Conservation (phyloP, 2,329 filamentous ascomycete genomes). For the Ilyonectria sp. region DNA sequence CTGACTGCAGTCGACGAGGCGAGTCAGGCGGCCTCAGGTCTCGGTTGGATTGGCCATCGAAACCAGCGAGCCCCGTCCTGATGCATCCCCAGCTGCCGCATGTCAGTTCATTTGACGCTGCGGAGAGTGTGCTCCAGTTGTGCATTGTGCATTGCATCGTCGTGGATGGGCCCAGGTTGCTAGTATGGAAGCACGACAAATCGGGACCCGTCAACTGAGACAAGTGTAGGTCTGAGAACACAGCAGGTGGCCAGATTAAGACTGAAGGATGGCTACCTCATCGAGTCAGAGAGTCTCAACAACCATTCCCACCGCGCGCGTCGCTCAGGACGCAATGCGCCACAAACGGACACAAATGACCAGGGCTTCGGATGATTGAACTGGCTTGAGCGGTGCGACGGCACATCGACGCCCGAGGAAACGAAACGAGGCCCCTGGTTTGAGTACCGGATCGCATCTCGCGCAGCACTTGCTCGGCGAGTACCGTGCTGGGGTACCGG, state of each 20-base stretch:
- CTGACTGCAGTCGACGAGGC: conserved; percentile 38
- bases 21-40: conserved; percentile 46
- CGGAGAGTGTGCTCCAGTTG: conserved; percentile 28
- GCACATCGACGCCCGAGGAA: conserved; percentile 34
- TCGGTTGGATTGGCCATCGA: conserved; percentile 44
- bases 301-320: conserved; percentile 14
- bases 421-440: conserved; percentile 38
- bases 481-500: conserved; percentile 41
- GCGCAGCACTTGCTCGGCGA: conserved; percentile 42
- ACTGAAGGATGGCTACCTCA: conserved; percentile 29
- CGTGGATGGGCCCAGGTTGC: conserved; percentile 26
- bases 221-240: conserved; percentile 35
- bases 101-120: conserved; percentile 36
- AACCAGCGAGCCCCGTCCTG: conserved; percentile 40
- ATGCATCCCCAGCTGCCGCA: conserved; percentile 41
- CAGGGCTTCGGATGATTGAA: conserved; percentile 34
- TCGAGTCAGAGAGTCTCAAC: conserved; percentile 16
- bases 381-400: conserved; percentile 42
- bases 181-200: conserved; percentile 38
- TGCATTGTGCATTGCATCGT: conserved; percentile 33
- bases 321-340: conserved; percentile 26
- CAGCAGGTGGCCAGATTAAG: conserved; percentile 33
- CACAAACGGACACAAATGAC: conserved; percentile 33
- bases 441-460: conserved; percentile 45
- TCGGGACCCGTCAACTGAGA: conserved; percentile 42